Evolutionary conservation across 2,329 filamentous ascomycete species (phyloP).

Genomic region (Lachnellula arida): DNA sequence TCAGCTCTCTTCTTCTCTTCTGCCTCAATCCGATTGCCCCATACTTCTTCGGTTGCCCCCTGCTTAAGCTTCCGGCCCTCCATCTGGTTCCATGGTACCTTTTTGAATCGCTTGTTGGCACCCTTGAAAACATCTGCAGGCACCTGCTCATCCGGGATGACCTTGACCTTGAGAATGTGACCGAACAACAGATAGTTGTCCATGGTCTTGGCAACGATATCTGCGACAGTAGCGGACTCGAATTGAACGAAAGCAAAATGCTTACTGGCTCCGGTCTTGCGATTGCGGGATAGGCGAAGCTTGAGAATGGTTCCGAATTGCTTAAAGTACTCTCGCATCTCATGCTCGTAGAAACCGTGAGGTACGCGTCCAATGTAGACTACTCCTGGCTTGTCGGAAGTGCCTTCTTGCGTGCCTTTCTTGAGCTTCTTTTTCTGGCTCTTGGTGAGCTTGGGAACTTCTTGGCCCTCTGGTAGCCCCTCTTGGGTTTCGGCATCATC

Average conservation of each 20-base stretch:
- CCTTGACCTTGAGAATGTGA: slow-evolving; percentile 85
- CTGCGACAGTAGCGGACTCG: slow-evolving; percentile 67
- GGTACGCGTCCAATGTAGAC: slow-evolving; percentile 89
- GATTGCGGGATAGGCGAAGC: slow-evolving; percentile 84
- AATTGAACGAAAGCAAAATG: slow-evolving; percentile 97
- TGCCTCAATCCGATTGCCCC: slow-evolving; percentile 68
- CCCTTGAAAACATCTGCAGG: slow-evolving; percentile 84
- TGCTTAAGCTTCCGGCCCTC: slow-evolving; percentile 70
- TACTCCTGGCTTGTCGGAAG: slow-evolving; percentile 62
- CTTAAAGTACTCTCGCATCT: slow-evolving; percentile 89
- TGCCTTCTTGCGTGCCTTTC: slow-evolving; percentile 37
- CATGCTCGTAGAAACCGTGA: slow-evolving; percentile 94
- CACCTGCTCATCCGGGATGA: slow-evolving; percentile 70
- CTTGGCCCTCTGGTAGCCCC: slow-evolving; percentile 40
- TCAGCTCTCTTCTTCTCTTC: slow-evolving; percentile 66
- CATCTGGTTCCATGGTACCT: slow-evolving; percentile 82
- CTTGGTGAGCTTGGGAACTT: slow-evolving; percentile 39
- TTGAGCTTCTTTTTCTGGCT: slow-evolving; percentile 47
- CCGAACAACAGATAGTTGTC: slow-evolving; percentile 95
- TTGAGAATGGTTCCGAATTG: slow-evolving; percentile 82
- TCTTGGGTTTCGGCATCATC: slow-evolving; percentile 34
- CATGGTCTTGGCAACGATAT: slow-evolving; percentile 93
- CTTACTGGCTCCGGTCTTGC: slow-evolving; percentile 83
- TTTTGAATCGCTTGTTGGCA: slow-evolving; percentile 85
- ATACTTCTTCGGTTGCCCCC: slow-evolving; percentile 68